Base-by-base conservation (phyloP, 1,139 yeast species). In the Hyphopichia khmerensis region DNA sequence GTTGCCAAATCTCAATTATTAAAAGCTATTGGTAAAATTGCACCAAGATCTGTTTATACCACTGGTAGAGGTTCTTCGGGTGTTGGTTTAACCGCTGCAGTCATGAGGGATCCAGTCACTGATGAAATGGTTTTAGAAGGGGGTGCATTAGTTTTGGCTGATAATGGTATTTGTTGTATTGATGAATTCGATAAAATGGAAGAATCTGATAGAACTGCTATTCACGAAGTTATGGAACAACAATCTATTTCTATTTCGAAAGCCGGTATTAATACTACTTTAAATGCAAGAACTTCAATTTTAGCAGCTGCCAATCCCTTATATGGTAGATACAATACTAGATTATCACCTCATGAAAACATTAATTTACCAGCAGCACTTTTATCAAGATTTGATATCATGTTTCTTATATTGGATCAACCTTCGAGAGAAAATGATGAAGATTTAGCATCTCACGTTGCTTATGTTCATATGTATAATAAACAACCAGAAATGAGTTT, bases 121-220 rank as follows among this genome's bases (percentile, higher is more conserved):
- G 99, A 93, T 65, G 99, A 95, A 65, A 90, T 93, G 96, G 90
- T 93, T 15, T 75, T 95, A 43, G 99, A 95, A 77, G 99, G 99
- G 47, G 99, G 99, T 67, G 99, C 99, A 0, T 75, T 95, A 46
- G 99, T 95, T 3, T 73, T 95, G 46, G 96, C 99, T 1, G 99
- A 95, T 67, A 91, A 93, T 59, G 99, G 99, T 63, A 86, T 95
- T 50, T 93, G 99, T 70, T 93, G 99, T 67, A 93, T 93, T 60
- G 99, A 93, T 79, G 99, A 93, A 71, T 93, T 93, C 62, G 99
- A 93, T 67, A 93, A 93, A 70, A 95, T 95, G 99, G 98, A 91
- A 61, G 99, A 95, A 63, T 69, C 79, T 47, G 99, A 95, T 65
- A 79, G 99, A 62, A 93, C 99, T 0, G 98, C 99, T 4, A 95